Base-by-base conservation (phyloP, 768 basidiomycete species). In the Hydnum rufescens region DNA sequence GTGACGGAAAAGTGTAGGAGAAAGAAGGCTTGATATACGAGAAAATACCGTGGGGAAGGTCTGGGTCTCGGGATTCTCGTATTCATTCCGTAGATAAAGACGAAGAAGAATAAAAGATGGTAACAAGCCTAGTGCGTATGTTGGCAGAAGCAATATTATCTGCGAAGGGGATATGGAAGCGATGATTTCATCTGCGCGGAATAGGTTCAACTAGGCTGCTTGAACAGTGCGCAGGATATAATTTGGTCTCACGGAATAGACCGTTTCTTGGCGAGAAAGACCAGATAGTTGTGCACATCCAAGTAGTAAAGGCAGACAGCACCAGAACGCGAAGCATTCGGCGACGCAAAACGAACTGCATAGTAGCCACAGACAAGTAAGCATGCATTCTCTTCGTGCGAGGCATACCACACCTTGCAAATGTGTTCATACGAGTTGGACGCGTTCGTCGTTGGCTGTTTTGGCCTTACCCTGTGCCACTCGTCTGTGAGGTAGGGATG, bases 311-410 rank as follows among this genome's bases (percentile, higher is more conserved):
- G n/a, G 32, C 8, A 3, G 52, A 53, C 39, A 49, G 39, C 18
- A 32, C 22, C 19, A 53, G 28, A 19, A 53, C 46, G 16, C 52
- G 46, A 2, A 30, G 22, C 22, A 50, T 49, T 6, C 52, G 22
- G 47, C 49, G 44, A 23, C 43, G 46, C 26, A 53, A 28, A 13
- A 53, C 44, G 18, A 44, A 52, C 51, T 52, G 46, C 22, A 22
- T n/a, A n/a, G n/a, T n/a, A n/a, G n/a, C n/a, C n/a, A n/a, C n/a
- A n/a, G n/a, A n/a, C n/a, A n/a, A n/a, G n/a, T n/a, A n/a, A n/a
- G n/a, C n/a, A n/a, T n/a, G n/a, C n/a, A n/a, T n/a, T n/a, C n/a
- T n/a, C n/a, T n/a, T n/a, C n/a, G n/a, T n/a, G n/a, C n/a, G n/a
- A n/a, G n/a, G n/a, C n/a, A n/a, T n/a, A n/a, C n/a, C n/a, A n/a